phyloP scores from a whole-genome alignment of 768 basidiomycete genomes.

The Hydnum rufescens region DNA sequence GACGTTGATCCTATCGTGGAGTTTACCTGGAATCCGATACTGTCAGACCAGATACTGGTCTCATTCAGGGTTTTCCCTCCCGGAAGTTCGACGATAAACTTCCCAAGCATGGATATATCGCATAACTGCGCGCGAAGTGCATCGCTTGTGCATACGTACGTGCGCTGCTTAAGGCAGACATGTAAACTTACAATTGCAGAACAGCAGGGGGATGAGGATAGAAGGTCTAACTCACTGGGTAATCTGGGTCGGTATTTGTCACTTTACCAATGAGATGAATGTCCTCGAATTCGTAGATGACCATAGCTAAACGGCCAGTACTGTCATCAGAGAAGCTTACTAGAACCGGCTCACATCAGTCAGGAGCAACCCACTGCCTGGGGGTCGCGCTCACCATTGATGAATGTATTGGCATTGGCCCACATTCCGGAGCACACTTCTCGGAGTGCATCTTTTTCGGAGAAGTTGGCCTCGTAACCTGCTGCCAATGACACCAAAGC shows the following conservation, averaged over 20 bases:
- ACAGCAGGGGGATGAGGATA: background rate
- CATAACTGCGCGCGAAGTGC: slow-evolving; percentile 60
- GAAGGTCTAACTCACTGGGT: slow-evolving; percentile 33
- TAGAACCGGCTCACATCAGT: slow-evolving; percentile 10
- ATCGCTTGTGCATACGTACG: slow-evolving; percentile 79
- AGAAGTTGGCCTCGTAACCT: slow-evolving; percentile 45
- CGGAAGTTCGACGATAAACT: slow-evolving; percentile 71
- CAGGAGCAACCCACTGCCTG: slow-evolving; percentile 13
- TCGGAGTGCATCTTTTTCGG: slow-evolving; percentile 61
- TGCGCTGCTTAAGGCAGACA: slow-evolving; percentile 80
- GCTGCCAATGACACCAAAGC: slow-evolving; percentile 2
- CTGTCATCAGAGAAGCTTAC: slow-evolving; percentile 61
- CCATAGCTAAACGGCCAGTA: slow-evolving; percentile 77
- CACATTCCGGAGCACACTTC: slow-evolving; percentile 97
- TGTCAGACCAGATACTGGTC: slow-evolving; percentile 78
- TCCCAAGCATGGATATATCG: slow-evolving; percentile 47
- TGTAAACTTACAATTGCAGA: background rate
- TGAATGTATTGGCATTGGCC: slow-evolving; percentile 54
- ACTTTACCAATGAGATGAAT: slow-evolving; percentile 60
- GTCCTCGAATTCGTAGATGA: slow-evolving; percentile 92
- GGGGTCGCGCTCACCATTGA: slow-evolving; percentile 66
- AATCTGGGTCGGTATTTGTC: slow-evolving; percentile 29
- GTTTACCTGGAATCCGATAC: slow-evolving; percentile 37
- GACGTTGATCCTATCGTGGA: slow-evolving; percentile 10
- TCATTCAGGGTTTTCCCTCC: slow-evolving; percentile 36